Conservation (phyloP, 2,329 filamentous ascomycete genomes). For the Fusarium clavum region DNA sequence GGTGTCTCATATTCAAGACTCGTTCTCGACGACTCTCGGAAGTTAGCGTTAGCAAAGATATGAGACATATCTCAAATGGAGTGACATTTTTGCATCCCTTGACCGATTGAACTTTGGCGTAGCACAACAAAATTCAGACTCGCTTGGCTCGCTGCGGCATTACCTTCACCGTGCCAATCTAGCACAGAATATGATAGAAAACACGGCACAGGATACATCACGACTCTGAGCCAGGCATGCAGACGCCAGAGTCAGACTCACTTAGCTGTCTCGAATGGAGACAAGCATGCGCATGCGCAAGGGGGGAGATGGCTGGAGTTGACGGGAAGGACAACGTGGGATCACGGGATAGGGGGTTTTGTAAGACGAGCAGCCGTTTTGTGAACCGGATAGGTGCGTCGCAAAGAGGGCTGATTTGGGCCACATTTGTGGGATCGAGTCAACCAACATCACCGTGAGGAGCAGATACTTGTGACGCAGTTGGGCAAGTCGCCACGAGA, state of each 20-base stretch:
- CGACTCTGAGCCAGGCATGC: slow-evolving; percentile 14
- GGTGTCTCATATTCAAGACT: slow-evolving; percentile 23
- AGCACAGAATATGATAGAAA: slow-evolving; percentile 22
- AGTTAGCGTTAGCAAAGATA: slow-evolving; percentile 12
- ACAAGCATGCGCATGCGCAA: slow-evolving; percentile 29
- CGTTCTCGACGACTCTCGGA: slow-evolving; percentile 11
- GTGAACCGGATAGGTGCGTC: slow-evolving; percentile 43
- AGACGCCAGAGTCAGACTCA: slow-evolving; percentile 12
- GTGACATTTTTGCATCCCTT: slow-evolving; percentile 2
- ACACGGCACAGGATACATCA: slow-evolving; percentile 14
- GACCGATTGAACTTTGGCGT: slow-evolving; percentile 18
- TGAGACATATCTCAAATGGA: slow-evolving; percentile 13
- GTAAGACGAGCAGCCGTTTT: slow-evolving; percentile 39
- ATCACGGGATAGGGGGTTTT: slow-evolving; percentile 36
- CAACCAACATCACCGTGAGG: neutral
- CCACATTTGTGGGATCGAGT: slow-evolving; percentile 27
- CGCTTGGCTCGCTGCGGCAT: slow-evolving; percentile 38
- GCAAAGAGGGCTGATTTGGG: slow-evolving; percentile 48
- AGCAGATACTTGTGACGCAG: slow-evolving; percentile 10
- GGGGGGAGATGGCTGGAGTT: slow-evolving; percentile 12
- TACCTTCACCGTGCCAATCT: slow-evolving; percentile 27
- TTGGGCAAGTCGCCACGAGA: slow-evolving; percentile 26
- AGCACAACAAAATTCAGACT: slow-evolving; percentile 28
- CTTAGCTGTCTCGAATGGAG: slow-evolving; percentile 26
- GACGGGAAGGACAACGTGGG: slow-evolving; percentile 37